Conservation (phyloP, 2,329 filamentous ascomycete genomes). For the Fusarium chlamydosporum region DNA sequence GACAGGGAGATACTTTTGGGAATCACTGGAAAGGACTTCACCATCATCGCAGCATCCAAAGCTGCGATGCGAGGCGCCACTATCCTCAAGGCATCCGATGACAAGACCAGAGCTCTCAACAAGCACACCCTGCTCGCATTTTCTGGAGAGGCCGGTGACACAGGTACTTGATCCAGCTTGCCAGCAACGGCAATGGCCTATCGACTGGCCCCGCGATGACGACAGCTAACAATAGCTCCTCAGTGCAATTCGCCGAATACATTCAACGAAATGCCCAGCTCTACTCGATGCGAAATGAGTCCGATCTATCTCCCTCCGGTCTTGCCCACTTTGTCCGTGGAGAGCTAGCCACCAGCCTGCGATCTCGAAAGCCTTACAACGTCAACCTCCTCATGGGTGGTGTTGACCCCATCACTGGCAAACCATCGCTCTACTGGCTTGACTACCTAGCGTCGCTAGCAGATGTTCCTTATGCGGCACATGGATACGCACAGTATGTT, state of each 20-base stretch:
- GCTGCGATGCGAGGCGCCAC: constrained; percentile 98
- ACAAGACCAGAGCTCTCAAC: constrained; percentile 95
- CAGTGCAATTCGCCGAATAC: constrained; percentile 99
- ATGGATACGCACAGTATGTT: constrained; percentile 94
- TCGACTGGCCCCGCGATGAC: constrained; percentile 20
- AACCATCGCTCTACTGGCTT: constrained; percentile 95
- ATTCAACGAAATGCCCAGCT: constrained; percentile 98
- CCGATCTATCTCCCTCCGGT: constrained; percentile 89
- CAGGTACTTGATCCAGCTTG: constrained; percentile 67
- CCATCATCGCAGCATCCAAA: constrained; percentile 96
- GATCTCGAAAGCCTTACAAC: constrained; percentile 94
- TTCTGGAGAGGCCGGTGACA: constrained; percentile 96
- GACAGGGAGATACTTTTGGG: constrained; percentile 95
- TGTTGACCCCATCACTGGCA: constrained; percentile 90
- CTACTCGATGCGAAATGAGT: constrained; percentile 98
- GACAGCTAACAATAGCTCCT: constrained; percentile 44
- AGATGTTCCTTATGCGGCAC: constrained; percentile 92
- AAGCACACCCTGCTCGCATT: constrained; percentile 95
- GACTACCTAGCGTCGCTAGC: constrained; percentile 95
- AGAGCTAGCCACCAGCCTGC: constrained; percentile 90
- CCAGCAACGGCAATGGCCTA: constrained; percentile 13
- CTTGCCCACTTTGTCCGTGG: constrained; percentile 94
- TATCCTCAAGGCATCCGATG: constrained; percentile 93
- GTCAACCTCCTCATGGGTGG: constrained; percentile 97
- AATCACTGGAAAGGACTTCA: constrained; percentile 99